Conservation (phyloP, 345 rosid species). For the Lagerstroemia speciosa region DNA sequence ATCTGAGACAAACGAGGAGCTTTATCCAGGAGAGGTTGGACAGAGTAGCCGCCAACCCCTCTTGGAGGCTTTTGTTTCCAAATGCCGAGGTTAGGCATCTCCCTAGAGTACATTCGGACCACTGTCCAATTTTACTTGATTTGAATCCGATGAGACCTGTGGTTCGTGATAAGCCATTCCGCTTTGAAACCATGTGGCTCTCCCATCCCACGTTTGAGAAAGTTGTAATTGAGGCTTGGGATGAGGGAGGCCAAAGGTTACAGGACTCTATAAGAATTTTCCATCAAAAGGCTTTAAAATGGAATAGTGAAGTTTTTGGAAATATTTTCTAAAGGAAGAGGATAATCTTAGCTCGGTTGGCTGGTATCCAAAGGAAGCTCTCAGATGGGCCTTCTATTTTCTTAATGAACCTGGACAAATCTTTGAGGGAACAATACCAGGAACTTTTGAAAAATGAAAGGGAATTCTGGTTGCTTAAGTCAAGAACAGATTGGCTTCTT, state of each 20-base stretch:
- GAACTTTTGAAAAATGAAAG: not conserved
- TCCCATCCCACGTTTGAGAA: not conserved
- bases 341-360: not conserved
- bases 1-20: not conserved
- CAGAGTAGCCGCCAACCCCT: not conserved
- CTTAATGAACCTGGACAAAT: not conserved
- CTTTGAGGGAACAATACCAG: not conserved
- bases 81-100: not conserved
- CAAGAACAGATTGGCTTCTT: not conserved
- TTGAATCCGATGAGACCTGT: not conserved
- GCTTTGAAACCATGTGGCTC: not conserved
- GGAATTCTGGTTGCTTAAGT: not conserved
- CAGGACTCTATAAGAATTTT: not conserved
- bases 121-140: not conserved
- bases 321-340: no score
- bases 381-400: no score
- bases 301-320: not conserved
- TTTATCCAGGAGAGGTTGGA: no score
- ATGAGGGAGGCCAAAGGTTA: not conserved
- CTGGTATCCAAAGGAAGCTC: not conserved
- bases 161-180: not conserved
- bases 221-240: not conserved
- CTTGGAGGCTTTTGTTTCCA: not conserved
- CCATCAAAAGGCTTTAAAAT: not conserved
- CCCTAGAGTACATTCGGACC: not conserved